A percentile compares a stretch with the other conserved stretches of the same genome.
phyloP scores from a whole-genome alignment of 495 filamentous ascomycete genomes.

The Evernia prunastri region DNA sequence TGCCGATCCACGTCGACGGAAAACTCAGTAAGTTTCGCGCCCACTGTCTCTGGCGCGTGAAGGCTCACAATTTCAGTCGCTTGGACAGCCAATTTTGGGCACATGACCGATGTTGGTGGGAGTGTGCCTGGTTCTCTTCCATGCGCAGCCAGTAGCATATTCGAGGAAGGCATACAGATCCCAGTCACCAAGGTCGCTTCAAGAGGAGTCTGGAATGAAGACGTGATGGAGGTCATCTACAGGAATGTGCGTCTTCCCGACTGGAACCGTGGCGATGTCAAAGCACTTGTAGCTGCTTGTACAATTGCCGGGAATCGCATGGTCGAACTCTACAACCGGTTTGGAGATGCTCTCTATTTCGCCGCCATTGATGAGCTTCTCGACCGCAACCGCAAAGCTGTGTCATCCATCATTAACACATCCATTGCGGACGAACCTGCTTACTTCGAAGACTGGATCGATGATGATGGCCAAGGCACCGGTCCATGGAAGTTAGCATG shows the following conservation, averaged over 20 bases:
- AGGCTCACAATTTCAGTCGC: conserved; percentile 29
- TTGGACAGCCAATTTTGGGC: conserved; percentile 46
- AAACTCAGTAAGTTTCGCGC: conserved; percentile 24
- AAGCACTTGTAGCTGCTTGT: conserved; percentile 44
- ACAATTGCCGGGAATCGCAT: conserved; percentile 39
- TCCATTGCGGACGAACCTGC: conserved; percentile 39
- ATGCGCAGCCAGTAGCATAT: conserved; percentile 45
- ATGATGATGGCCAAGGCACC: conserved; percentile 45
- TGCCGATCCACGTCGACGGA: conserved; percentile 42
- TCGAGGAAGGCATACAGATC: conserved; percentile 49
- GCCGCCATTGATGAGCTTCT: conserved; percentile 42
- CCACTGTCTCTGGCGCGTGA: not conserved
- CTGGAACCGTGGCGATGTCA: conserved; percentile 45
- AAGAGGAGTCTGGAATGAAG: conserved; percentile 38
- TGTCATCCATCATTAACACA: conserved; percentile 41
- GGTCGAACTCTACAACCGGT: conserved; percentile 41
- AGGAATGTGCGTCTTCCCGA: conserved; percentile 45
- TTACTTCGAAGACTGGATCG: conserved; percentile 46
- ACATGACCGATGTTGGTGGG: conserved; percentile 46
- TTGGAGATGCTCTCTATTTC: conserved; percentile 39
- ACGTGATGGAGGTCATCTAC: conserved; percentile 41
- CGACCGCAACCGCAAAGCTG: conserved; percentile 37
- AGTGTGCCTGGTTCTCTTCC: conserved; percentile 48
- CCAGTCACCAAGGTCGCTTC: conserved; percentile 44
- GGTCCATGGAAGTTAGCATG: conserved; percentile 46